Base-by-base conservation (phyloP, 331 rosid species). In the Acacia pycnantha region DNA sequence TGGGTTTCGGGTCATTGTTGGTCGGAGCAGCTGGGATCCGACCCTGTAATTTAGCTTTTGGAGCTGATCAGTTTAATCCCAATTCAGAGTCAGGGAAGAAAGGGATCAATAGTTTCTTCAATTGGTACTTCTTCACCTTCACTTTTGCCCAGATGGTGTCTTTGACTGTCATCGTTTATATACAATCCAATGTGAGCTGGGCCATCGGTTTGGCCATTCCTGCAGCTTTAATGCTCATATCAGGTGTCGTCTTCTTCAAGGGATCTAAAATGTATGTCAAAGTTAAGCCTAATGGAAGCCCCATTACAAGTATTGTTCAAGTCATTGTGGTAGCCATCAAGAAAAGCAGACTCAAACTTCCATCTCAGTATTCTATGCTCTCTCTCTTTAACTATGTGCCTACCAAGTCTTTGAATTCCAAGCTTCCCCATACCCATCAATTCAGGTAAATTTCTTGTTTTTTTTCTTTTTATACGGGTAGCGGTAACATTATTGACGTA, bases 41-140 rank as follows among this genome's bases (percentile, higher is more conserved):
- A 75, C 92, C 95, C 5, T 89, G 92, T 77, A 91, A 91, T 81
- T 77, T 91, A 44, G 91, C 95, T 58, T 91, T 91, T 31, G 95
- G 95, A 58, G 92, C 88, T 0, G 93, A 91, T 80, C 95, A 91
- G 73, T 91, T 91, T 83, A 84, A 91, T 76, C 95, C 95, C 64
- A 86, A 89, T 2, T 84, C 88, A 9, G 84, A 85, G 22, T 79
- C 92, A 0, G 95, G 95, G 68, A 91, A 91, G 86, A 76, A 59
- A n/a, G 94, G 91, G 6, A 79, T 84, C 41, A 83, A 80, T 73
- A 91, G 92, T 82, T 91, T 91, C 86, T 89, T 91, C 92, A 91
- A 91, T 80, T 91, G 94, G 94, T 91, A 91, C 76, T 87, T 85
- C 84, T 89, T 91, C 78, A 87, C 92, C 72, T 87, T 84, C 84